Evolutionary conservation across 768 basidiomycete species (phyloP).

Genomic region (Leccinum barrowsii): DNA sequence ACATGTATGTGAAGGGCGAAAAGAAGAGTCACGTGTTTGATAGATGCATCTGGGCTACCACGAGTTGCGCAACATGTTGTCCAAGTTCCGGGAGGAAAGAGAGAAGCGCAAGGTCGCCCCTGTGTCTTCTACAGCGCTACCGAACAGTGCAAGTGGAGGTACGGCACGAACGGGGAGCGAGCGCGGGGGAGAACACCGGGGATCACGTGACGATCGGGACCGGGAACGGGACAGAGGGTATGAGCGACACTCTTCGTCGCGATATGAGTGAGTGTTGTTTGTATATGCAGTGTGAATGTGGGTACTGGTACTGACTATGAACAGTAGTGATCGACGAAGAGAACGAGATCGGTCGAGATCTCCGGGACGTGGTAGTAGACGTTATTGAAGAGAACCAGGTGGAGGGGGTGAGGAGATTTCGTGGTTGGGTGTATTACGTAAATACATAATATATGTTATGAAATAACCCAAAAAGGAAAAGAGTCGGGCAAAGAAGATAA

Average conservation of each 20-base stretch:
- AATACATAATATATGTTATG: constrained; percentile 17
- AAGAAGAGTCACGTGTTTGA: constrained; percentile 30
- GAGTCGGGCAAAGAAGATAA: constrained; percentile 19
- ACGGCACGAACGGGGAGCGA: constrained; percentile 41
- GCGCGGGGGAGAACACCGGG: constrained; percentile 51
- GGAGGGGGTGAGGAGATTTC: constrained; percentile 18
- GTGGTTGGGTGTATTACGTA: constrained; percentile 16
- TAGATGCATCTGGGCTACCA: constrained; percentile 99
- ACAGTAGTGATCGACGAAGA: constrained; percentile 59
- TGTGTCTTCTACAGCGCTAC: constrained; percentile 37
- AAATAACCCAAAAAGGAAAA: constrained; percentile 9
- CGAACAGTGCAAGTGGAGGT: constrained; percentile 36
- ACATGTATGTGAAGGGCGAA: constrained; percentile 31
- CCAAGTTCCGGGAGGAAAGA: constrained; percentile 87
- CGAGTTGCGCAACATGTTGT: constrained; percentile 91
- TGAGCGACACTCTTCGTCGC: constrained; percentile 59
- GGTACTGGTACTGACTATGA: constrained; percentile 11
- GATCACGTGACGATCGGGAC: constrained; percentile 61
- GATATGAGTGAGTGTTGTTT: constrained; percentile 62
- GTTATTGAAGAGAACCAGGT: constrained; percentile 36
- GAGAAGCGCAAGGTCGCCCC: constrained; percentile 70
- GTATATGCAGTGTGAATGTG: constrained; percentile 15
- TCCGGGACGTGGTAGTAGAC: constrained; percentile 56
- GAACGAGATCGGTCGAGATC: constrained; percentile 74
- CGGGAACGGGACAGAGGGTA: constrained; percentile 67